Conservation (phyloP, 768 basidiomycete species). For the Hygrocybe punicea region DNA sequence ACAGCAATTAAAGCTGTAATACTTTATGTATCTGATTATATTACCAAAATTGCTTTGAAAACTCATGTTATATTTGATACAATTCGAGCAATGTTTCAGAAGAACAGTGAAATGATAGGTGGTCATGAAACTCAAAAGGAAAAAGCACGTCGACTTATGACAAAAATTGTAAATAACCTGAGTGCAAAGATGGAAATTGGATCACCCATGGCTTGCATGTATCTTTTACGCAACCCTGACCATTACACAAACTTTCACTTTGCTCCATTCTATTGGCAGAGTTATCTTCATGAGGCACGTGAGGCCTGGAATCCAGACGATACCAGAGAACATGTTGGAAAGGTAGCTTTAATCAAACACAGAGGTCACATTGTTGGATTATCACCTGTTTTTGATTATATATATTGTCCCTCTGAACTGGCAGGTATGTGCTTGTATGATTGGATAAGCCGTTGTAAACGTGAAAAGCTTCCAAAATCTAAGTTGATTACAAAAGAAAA, state of each 20-base stretch:
- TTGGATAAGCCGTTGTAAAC: conserved; percentile 18
- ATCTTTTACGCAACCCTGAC: conserved; percentile 27
- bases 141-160: conserved; percentile 22
- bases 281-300: conserved; percentile 16
- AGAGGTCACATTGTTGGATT: conserved; percentile 15
- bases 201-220: conserved; percentile 25
- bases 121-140: conserved; percentile 5
- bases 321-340: conserved; percentile 12
- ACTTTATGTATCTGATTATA: conserved; percentile 37
- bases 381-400: conserved; percentile 27
- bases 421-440: conserved; percentile 29
- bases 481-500: neutral
- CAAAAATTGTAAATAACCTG: conserved; percentile 29
- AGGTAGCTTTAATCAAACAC: conserved; percentile 18
- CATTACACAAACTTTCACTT: conserved; percentile 33
- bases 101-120: conserved; percentile 19
- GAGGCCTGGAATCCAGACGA: conserved; percentile 10
- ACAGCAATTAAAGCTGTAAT: conserved; percentile 35
- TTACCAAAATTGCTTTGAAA: conserved; percentile 34
- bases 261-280: conserved; percentile 14
- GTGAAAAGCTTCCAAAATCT: conserved; percentile 8
- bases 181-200: conserved; percentile 31
- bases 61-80: conserved; percentile 35
- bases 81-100: conserved; percentile 22
- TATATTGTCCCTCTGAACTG: conserved; percentile 19